Base-by-base conservation (phyloP, 352 stramenopile species). In the Pythium volutum region DNA sequence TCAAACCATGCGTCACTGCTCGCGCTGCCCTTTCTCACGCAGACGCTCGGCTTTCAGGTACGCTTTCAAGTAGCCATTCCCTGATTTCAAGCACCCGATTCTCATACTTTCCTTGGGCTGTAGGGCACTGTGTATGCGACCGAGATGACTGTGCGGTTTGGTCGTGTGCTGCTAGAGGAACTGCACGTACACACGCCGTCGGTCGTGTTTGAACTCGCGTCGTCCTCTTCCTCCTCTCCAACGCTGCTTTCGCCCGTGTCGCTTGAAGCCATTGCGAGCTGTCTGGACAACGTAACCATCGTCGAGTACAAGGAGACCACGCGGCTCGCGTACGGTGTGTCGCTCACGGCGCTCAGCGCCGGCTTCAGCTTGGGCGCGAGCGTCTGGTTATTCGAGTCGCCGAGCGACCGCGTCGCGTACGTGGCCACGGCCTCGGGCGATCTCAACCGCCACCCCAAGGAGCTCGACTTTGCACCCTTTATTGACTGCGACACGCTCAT, bases 361-460 rank as follows among this genome's bases (percentile, higher is more conserved):
- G 86, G 86, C 15, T 87, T 79, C 42, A 86, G 74, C 33, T 70
- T 95, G 27, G 86, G 86, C 1, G 74, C 86, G 2, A 77, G 76
- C 55, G 74, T 82, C 51, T 95, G 84, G 84, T 67, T 92, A 2
- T 34, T 95, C 4, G 80, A 93, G 62, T 78, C 77, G 11, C 74
- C 79, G 9, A 90, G 70, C 41, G 84, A 92, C 14, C 70, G 73
- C 26, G 60, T 93, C 43, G 84, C 82, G 20, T 95, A 95, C 61
- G 81, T 93, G 12, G 67, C 81, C 2, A 77, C 84, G 3, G 81
- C 84, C 1, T 93, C 84, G 3, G 85, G 82, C 25, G 86, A 95
- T 55, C 77, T 89, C n/a, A 91, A 91, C 55, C 81, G 86, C 27
- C 84, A 95, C 64, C 83, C 86, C 22, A 91, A 91, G 49, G 83